Percentiles rank a stretch among this genome's conserved stretches.
phyloP scores from a whole-genome alignment of 2,329 filamentous ascomycete genomes.

The Cytospora schulzeri region DNA sequence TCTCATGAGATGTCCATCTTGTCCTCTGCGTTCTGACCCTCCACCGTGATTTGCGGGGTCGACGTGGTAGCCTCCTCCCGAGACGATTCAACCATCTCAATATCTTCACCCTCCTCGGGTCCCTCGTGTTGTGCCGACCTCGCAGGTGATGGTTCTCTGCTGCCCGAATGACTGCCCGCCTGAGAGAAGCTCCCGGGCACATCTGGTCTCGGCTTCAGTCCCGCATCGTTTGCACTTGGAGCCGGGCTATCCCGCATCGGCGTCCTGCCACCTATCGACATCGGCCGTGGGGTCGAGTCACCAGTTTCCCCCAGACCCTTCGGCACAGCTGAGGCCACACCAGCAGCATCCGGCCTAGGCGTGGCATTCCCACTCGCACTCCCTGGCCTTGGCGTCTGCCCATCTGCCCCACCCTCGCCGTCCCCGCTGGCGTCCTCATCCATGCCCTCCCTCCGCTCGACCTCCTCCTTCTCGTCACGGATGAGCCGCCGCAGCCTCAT shows the following conservation, averaged over 20 bases:
- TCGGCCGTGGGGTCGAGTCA: constrained; percentile 32
- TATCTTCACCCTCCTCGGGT: constrained; percentile 52
- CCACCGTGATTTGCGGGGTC: constrained; percentile 52
- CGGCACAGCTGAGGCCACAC: constrained; percentile 30
- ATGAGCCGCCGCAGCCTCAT: constrained; percentile 82
- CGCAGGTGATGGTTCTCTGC: constrained; percentile 42
- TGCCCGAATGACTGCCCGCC: constrained; percentile 43
- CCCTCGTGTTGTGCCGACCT: constrained; percentile 32
- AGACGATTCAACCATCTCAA: constrained; percentile 59
- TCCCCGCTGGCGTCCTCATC: constrained; percentile 58
- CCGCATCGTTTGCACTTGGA: constrained; percentile 31
- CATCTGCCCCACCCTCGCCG: constrained; percentile 47
- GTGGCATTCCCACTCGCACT: constrained; percentile 55
- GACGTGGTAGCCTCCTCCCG: constrained; percentile 56
- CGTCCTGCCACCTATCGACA: constrained; percentile 35
- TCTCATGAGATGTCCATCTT: constrained; percentile 66
- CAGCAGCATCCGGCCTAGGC: constrained; percentile 50
- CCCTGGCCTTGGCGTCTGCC: constrained; percentile 53
- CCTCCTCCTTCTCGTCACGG: constrained; percentile 92
- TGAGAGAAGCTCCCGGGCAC: constrained; percentile 40
- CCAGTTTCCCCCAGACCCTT: constrained; percentile 31
- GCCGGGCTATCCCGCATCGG: constrained; percentile 39
- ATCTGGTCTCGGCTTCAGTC: constrained; percentile 39
- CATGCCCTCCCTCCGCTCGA: constrained; percentile 84
- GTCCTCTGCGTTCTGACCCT: constrained; percentile 53